Evolutionary conservation across 1,139 yeast genomes (phyloP).

Genomic region (Entelexis sorbosivorans): DNA sequence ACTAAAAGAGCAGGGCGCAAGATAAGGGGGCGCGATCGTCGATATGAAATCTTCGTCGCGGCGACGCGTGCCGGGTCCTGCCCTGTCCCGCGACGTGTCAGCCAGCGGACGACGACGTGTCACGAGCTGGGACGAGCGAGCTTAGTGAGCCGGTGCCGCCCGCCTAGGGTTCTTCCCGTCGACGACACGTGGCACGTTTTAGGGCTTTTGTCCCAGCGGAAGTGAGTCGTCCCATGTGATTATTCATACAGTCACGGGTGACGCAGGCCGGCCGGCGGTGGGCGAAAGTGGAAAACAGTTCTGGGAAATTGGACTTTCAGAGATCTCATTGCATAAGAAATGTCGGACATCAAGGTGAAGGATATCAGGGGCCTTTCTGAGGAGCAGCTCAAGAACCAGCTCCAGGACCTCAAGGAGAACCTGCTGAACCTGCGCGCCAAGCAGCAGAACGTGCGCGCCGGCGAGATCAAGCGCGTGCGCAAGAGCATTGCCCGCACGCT

Average conservation of each 20-base stretch:
- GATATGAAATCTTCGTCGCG: neutral
- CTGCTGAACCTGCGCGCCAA: constrained; percentile 94
- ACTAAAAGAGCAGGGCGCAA: constrained; percentile 3
- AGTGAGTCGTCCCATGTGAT: neutral
- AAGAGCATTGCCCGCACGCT: constrained; percentile 97
- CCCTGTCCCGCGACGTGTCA: no score
- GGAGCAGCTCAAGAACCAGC: constrained; percentile 90
- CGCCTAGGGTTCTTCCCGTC: neutral
- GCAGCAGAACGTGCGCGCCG: constrained; percentile 69
- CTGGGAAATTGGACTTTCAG: neutral
- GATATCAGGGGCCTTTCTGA: constrained; percentile 97
- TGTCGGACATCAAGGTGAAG: constrained; percentile 90
- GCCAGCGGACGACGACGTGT: no score
- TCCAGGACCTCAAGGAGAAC: constrained; percentile 93
- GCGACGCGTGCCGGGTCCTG: no score
- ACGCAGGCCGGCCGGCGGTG: constrained; percentile 2
- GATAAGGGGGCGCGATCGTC: neutral
- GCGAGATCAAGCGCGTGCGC: constrained; percentile 85
- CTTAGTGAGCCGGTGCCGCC: neutral
- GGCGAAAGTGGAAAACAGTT: constrained; percentile 6
- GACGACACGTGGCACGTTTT: neutral
- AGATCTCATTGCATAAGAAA: constrained; percentile 11
- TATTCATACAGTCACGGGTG: constrained; percentile 2
- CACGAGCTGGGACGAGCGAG: no score
- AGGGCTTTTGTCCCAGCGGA: constrained; percentile 4